Evolutionary conservation across 2,329 filamentous ascomycete genomes (phyloP), one percentile per base, ranked within the genome.

Genomic region (Cercospora zeae-maydis): DNA sequence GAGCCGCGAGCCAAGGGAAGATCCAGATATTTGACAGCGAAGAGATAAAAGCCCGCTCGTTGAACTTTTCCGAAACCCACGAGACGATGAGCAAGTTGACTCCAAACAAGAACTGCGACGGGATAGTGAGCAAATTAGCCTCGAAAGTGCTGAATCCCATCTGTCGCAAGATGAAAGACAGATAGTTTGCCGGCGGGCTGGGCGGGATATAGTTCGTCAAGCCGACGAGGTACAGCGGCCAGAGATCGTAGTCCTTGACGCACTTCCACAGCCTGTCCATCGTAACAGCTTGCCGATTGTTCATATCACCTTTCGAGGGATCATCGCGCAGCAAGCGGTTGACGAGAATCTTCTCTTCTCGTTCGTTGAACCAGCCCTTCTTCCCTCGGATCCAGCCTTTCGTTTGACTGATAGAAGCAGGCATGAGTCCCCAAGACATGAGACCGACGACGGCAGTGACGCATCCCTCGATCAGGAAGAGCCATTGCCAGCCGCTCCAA

Each of bases 311-410:
- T 45, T 75, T 75, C 59, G 67, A 71, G 0, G 84, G 84, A 65
- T 87, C 86, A 49, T 88, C 86, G 1, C 86, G 82, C 0, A 87
- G 76, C 9, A 85, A 77, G 1, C 85, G 78, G 67, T 87, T 88
- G 27, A 88, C 84, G 64, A 88, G 81, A 67, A 88, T 88, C 62
- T 84, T 83, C 69, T 90, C 88, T 71, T 91, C 86, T 1, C 80
- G 80, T 70, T 89, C 87, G 1, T 78, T 80, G 21, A 69, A 69
- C 65, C 67, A 69, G 19, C 83, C 84, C 85, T 31, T 82, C 84
- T 73, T 88, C 89, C 87, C 87, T 88, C 83, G 85, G 64, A 90
- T 80, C 52, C 80, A 73, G 31, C 83, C 81, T 73, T 69, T 62
- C 14, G 88, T 91, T 55, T 86, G 81, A 0, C 86, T 87, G 0